A percentile compares a stretch with the other conserved stretches of the same genome.
phyloP scores from a whole-genome alignment of 768 basidiomycete genomes.

The Coprinellus micaceus region DNA sequence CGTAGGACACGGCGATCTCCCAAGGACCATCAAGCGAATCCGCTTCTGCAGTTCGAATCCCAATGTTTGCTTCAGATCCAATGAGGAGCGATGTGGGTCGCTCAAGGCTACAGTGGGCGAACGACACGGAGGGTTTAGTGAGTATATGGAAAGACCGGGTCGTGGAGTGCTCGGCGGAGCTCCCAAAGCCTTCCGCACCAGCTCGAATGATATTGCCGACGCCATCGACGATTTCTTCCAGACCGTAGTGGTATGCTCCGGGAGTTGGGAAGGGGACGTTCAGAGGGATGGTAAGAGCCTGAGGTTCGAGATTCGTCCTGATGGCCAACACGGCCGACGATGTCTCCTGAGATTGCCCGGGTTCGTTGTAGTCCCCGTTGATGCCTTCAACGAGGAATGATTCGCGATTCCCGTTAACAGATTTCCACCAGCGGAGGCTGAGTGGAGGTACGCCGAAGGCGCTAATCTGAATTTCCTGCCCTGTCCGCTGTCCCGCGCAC shows the following conservation, averaged over 20 bases:
- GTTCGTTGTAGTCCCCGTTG: conserved; percentile 48
- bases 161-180: conserved; percentile 39
- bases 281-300: conserved; percentile 65
- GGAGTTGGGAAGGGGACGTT: conserved; percentile 57
- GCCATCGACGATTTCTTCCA: conserved; percentile 82
- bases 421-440: conserved; percentile 72
- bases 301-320: conserved; percentile 32
- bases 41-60: conserved; percentile 48
- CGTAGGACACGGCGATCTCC: conserved; percentile 61
- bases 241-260: conserved; percentile 66
- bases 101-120: conserved; percentile 71
- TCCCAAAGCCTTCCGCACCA: conserved; percentile 26
- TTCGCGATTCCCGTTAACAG: conserved; percentile 63
- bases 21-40: conserved; percentile 67
- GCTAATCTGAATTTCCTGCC: conserved; percentile 55
- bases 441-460: conserved; percentile 75
- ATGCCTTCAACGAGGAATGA: conserved; percentile 82
- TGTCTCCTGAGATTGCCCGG: conserved; percentile 20
- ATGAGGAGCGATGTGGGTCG: conserved; percentile 67
- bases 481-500: conserved; percentile 66
- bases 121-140: conserved; percentile 65
- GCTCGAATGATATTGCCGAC: conserved; percentile 70
- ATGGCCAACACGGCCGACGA: conserved; percentile 4
- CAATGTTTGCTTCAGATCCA: conserved; percentile 58
- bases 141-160: conserved; percentile 67